These are phyloP conservation scores for Botrytis byssoidea DNA, from an alignment of 2,329 filamentous ascomycete genomes.

Conservation along the genomic window DNA sequence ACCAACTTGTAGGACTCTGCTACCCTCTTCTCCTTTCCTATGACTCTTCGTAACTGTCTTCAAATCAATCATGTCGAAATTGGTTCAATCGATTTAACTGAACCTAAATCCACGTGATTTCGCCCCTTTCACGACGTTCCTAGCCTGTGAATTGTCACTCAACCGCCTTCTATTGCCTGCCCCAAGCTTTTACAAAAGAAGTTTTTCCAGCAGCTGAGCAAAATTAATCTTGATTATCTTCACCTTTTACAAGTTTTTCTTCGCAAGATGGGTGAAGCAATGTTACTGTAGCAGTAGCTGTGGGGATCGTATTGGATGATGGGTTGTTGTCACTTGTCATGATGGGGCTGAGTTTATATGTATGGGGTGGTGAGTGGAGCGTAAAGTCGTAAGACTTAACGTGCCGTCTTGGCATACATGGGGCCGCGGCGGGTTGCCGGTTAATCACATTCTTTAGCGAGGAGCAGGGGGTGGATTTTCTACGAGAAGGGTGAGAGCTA, in stretches of 20 bases:
- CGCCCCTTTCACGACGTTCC: background rate
- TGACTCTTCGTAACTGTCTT: background rate
- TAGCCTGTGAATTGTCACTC: background rate
- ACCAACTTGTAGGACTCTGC: background rate
- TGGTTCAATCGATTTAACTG: background rate
- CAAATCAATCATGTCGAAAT: background rate
- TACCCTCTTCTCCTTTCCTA: background rate
- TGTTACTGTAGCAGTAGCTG: background rate
- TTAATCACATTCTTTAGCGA: background rate
- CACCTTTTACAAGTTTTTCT: background rate
- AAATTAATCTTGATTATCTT: background rate
- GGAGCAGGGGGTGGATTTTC: background rate
- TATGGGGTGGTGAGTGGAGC: background rate
- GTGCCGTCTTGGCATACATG: background rate
- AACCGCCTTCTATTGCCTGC: background rate
- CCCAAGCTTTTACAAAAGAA: background rate
- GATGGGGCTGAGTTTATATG: background rate
- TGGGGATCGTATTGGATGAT: background rate
- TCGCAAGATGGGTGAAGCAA: background rate
- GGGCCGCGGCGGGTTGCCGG: background rate
- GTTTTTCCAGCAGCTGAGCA: background rate
- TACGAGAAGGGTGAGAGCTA: background rate
- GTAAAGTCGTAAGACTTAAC: background rate
- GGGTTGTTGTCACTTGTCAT: background rate
- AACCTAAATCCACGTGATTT: background rate